Evolutionary conservation across 2,329 filamentous ascomycete species (phyloP).

Genomic region (Akanthomyces muscarius): DNA sequence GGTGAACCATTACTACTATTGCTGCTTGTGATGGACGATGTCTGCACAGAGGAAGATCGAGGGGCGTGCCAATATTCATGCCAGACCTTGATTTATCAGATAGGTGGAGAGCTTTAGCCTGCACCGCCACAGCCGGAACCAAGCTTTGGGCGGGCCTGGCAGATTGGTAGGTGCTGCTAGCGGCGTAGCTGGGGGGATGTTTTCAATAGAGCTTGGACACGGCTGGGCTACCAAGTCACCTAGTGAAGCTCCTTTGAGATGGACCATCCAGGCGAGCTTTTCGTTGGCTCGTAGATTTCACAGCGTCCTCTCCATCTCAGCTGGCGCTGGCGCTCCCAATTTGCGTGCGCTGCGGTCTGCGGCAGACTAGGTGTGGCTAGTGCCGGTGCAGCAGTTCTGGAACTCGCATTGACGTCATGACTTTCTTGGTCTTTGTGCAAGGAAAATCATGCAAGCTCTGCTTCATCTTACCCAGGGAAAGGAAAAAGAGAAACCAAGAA

Average conservation of each 20-base stretch:
- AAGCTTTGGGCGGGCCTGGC: neutral
- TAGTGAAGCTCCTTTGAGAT: neutral
- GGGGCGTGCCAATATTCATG: neutral
- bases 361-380: constrained; percentile 6
- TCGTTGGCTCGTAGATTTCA: neutral
- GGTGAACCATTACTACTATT: neutral
- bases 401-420: constrained; percentile 16
- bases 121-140: constrained; percentile 11
- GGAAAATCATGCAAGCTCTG: neutral
- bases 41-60: neutral
- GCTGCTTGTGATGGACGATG: neutral
- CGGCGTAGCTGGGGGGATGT: neutral
- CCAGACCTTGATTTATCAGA: neutral
- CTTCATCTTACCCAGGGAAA: neutral
- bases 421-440: neutral
- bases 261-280: neutral
- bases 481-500: neutral
- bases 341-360: neutral
- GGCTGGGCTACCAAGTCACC: neutral
- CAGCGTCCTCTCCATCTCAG: neutral
- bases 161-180: neutral
- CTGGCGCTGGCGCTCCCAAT: neutral
- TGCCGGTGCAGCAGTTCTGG: neutral
- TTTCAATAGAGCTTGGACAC: neutral
- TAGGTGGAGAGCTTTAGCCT: neutral